Base-by-base conservation (phyloP, 2,329 filamentous ascomycete genomes). In the Fusarium beomiforme region DNA sequence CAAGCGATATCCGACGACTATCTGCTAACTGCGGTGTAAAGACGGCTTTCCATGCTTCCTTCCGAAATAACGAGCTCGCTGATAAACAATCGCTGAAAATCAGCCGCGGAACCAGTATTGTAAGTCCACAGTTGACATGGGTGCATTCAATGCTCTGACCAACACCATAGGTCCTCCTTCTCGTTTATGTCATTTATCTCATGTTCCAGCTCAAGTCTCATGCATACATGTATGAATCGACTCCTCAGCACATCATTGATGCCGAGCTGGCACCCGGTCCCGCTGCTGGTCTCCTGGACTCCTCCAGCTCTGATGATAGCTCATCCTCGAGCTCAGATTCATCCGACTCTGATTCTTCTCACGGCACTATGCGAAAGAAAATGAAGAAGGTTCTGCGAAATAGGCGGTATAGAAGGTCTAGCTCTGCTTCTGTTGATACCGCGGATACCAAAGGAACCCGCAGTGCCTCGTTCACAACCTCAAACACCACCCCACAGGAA, bases 11-110 rank as follows among this genome's bases (percentile, higher is more conserved):
- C 39, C 31, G 6, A 84, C 66, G 85, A 11, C 87, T 73, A 83
- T 83, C 34, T 77, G 87, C 46, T 69, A 36, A 75, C 57, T 21
- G 9, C 11, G 46, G 21, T 6, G 31, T 14, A 10, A 31, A 92
- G 86, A 97, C 95, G 36, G 95, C 95, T 8, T 98, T 98, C 79
- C 94, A 98, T 78, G 93, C 94, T 19, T 96, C 95, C 0, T 98
- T 96, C 81, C 88, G 81, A 19, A 85, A 92, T 73, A 81, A 83
- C 14, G 78, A 78, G 1, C 81, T 85, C 31, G 94, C 94, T 21
- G 92, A 96, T 75, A 81, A 76, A 7, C 84, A 92, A 70, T 94
- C 94, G 0, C 84, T 97, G 59, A 92, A 94, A 79, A 93, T 98
- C 69, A 97, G 93, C 78, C 92, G 94, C 53, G 94, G 93, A 69